A percentile compares a stretch with the other conserved stretches of the same genome.
These are phyloP conservation scores for Ascochyta koolunga DNA, from an alignment of 2,329 filamentous ascomycete genomes.

Conservation along the genomic window DNA sequence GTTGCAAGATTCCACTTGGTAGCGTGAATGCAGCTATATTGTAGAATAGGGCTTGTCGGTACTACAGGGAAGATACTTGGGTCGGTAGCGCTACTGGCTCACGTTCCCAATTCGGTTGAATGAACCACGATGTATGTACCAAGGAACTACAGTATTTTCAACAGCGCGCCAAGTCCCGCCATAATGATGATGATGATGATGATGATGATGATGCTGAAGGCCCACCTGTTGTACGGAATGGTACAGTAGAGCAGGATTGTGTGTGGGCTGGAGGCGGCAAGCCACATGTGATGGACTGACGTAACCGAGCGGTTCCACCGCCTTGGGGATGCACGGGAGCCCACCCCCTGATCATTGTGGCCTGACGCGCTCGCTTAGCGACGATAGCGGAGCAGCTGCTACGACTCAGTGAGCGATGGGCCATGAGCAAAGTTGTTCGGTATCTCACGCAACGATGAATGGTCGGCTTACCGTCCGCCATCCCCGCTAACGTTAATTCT, in stretches of 20 bases:
- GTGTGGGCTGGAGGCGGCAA: not conserved
- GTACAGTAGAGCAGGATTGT: slow-evolving; percentile 4
- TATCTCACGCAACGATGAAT: slow-evolving; percentile 13
- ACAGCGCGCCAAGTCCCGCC: too few relatives aligned
- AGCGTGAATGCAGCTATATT: not conserved
- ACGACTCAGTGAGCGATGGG: slow-evolving; percentile 6
- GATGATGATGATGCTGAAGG: too few relatives aligned
- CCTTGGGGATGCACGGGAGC: slow-evolving; percentile 6
- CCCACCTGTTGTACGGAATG: too few relatives aligned
- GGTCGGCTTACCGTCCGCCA: slow-evolving; percentile 11
- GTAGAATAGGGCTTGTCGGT: not conserved
- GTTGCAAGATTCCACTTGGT: slow-evolving; percentile 2
- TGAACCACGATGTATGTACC: not conserved
- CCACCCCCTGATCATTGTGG: slow-evolving; percentile 10
- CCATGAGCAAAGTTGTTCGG: slow-evolving; percentile 2
- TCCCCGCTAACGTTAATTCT: slow-evolving; percentile 17
- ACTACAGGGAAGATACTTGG: not conserved
- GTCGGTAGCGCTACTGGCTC: slow-evolving; percentile 6
- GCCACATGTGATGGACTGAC: slow-evolving; percentile 17
- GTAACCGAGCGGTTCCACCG: slow-evolving; percentile 16
- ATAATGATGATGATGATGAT: too few relatives aligned
- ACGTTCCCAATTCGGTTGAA: slow-evolving; percentile 5
- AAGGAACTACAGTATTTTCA: not conserved
- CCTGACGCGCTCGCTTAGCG: slow-evolving; percentile 14
- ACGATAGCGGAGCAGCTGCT: slow-evolving; percentile 8